Base-by-base conservation (phyloP, 768 basidiomycete genomes). In the Auricularia sp. region DNA sequence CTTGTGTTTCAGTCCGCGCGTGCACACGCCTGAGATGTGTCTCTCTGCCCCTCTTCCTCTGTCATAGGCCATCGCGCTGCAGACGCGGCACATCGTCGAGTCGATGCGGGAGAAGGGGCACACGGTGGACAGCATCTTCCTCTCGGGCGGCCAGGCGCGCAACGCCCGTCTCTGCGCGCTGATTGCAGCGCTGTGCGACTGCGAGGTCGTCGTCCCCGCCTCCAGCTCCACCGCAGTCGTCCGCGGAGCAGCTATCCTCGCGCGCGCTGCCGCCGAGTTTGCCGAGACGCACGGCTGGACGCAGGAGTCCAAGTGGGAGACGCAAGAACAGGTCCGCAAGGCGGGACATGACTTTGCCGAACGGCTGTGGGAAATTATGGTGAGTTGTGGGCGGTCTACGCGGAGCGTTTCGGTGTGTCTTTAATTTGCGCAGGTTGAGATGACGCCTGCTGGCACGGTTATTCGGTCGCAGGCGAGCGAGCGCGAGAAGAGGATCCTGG, bases 1-100 rank as follows among this genome's bases (percentile, higher is more conserved):
- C 39, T 42, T 14, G 7, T 14, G 7, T 14, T 42, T 2, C 39
- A 7, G 7, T 14, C 39, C 39, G 39, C 39, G 39, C 7, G 39
- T 42, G 39, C 8, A 7, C 39, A 4, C 12, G 39, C 39, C 39
- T 42, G 39, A 42, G 39, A 42, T 7, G 12, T 14, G 39, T 7
- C 39, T 14, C 39, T 42, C 39, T 42, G 7, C 5, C 39, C 39
- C 39, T 14, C 39, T 8, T 66, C 51, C 51, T 56, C 64, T 14
- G 12, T n/a, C 21, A 18, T 61, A 76, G 77, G 85, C 93, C 21
- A 95, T 99, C 74, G 90, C 93, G 16, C 84, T 97, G 29, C 95
- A 98, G 74, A 97, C 93, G 36, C 82, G 91, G 11, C 94, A 97
- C 74, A 98, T 99, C 74, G 79, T 98, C 65, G 91, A 94, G 70